Base-by-base conservation (phyloP, 257 asterid species). In the Euphrasia confusa region DNA sequence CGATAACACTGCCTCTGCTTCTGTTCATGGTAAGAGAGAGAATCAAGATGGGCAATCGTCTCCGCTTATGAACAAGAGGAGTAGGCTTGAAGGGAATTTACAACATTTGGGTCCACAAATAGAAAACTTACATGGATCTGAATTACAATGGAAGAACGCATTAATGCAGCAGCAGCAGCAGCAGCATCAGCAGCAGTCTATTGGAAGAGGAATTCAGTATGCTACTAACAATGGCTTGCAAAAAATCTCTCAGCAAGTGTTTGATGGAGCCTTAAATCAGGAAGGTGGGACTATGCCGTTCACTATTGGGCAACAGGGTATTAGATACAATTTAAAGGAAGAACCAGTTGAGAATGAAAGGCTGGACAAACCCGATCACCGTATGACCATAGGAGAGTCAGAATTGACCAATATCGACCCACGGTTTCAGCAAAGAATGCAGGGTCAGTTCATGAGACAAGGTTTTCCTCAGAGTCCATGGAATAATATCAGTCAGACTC, bases 251-350 rank as follows among this genome's bases (percentile, higher is more conserved):
- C 91, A 77, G 66, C 90, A 84, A 66, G 74, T 78, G 47, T 80
- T 77, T 75, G 95, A 88, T 44, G 95, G 92, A 67, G 82, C 84
- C 60, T 52, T 79, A 58, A 81, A 76, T 81, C 97, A 77, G 75
- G 95, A 88, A 74, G 78, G 81, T 54, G 87, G 86, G 60, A 26
- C 77, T 12, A 71, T 76, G 72, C 83, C 93, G 11, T 83, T 81
- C 66, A 53, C 83, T 55, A 64, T 77, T 39, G 95, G 90, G 42
- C 88, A 82, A 54, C 98, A 84, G 75, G 97, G 90, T 71, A 53
- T 84, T 33, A 82, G 91, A 71, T 82, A 79, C 82, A 82, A 82
- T 70, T 73, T 93, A 68, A 89, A 93, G 85, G 97, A 89, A 79
- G 99, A 93, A 63, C 95, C 89, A 24, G 77, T 83, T 37, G 97